Base-by-base conservation (phyloP, 495 filamentous ascomycete genomes). In the Hypoxylon lienhwacheense region DNA sequence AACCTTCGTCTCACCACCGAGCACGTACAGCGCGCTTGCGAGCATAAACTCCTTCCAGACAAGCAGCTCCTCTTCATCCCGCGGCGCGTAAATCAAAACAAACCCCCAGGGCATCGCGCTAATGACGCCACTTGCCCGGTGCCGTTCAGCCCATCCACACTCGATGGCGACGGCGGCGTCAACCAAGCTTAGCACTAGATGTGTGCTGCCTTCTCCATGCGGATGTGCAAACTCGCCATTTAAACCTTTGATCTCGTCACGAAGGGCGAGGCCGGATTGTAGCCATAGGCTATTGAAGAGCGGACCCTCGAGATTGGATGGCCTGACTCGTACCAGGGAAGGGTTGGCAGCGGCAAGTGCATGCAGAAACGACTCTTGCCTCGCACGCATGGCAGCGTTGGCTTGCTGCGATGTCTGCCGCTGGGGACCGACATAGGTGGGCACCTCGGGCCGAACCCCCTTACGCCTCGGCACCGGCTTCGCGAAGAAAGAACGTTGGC, bases 11-110 rank as follows among this genome's bases (percentile, higher is more conserved):
- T 60, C 40, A 3, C 37, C 45, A 8, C 49, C 49, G 1, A 60
- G 39, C 17, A 24, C 45, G 8, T 55, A 61, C 20, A 35, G 25
- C n/a, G 52, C 54, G 5, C 55, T 57, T 24, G 61, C 51, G 4
- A 33, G 14, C 12, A 66, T 48, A n/a, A 71, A 60, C 47, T 49
- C 45, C 31, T 55, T 53, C 61, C 68, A 63, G 2, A 63, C 26
- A 0, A 31, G 29, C 7, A 64, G 19, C 47, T 69, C 66, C 31
- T 42, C 66, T 1, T 61, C 59, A 24, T 62, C 47, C 21, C 66
- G 55, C 43, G 68, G 68, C 42, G 66, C 66, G 35, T 71, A 71
- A 0, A 71, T 20, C 61, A 71, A 46, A 11, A 68, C 36, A 28
- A 55, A 69, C 4, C 36, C 40, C 55, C 48, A 56, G 2, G 66